These are phyloP conservation scores for Eucalyptus coolabah DNA, from an alignment of 345 rosid species.

Conservation along the genomic window DNA sequence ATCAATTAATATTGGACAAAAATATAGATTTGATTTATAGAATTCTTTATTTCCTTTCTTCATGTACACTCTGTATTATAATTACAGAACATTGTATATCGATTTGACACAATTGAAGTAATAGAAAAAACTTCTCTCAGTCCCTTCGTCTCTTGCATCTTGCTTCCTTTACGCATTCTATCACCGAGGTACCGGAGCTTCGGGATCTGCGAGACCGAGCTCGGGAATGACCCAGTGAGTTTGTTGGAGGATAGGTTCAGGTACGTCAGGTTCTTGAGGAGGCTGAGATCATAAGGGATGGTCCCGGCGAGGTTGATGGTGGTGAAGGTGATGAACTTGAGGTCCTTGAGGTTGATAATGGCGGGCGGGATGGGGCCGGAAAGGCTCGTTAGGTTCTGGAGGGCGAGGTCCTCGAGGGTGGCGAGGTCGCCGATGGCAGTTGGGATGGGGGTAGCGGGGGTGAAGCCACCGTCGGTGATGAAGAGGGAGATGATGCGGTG, in stretches of 20 bases:
- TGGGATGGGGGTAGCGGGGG: neutral
- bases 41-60: too few relatives aligned
- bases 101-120: too few relatives aligned
- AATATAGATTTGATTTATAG: too few relatives aligned
- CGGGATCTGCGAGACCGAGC: constrained; percentile 30
- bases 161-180: too few relatives aligned
- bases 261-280: constrained; percentile 22
- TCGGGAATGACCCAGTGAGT: constrained; percentile 47
- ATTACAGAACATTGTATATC: too few relatives aligned
- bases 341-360: neutral
- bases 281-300: neutral
- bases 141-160: too few relatives aligned
- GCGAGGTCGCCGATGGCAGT: neutral
- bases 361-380: neutral
- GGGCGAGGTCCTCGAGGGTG: neutral
- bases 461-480: neutral
- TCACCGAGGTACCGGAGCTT: constrained; percentile 20
- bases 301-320: neutral
- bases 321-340: neutral
- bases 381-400: neutral
- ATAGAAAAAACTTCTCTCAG: too few relatives aligned
- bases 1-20: too few relatives aligned
- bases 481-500: neutral
- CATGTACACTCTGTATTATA: too few relatives aligned
- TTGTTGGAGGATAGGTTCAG: constrained; percentile 52